Evolutionary conservation across 2,329 filamentous ascomycete species (phyloP).

Genomic region (Neoarthrinium moseri): DNA sequence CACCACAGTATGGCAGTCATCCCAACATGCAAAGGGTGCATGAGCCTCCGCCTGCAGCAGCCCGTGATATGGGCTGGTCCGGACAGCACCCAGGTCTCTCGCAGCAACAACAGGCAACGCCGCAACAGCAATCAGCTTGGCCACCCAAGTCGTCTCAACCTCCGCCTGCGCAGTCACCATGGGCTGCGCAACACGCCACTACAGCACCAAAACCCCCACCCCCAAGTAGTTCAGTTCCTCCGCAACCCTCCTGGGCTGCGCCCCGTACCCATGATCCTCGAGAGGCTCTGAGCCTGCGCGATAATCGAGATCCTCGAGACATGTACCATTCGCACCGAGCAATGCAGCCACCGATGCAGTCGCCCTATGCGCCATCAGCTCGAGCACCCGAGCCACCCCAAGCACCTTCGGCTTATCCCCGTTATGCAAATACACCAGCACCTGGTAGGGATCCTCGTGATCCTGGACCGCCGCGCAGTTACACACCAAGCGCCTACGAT

Average conservation of each 20-base stretch:
- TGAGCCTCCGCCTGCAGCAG: constrained; percentile 34
- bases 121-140: constrained; percentile 28
- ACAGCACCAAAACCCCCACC: constrained; percentile 34
- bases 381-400: constrained; percentile 42
- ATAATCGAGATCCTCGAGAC: constrained; percentile 12
- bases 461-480: constrained; percentile 42
- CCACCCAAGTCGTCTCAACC: constrained; percentile 32
- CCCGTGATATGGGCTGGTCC: constrained; percentile 27
- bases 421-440: constrained; percentile 42
- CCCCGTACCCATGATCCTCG: constrained; percentile 28
- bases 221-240: constrained; percentile 29
- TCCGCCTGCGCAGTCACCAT: constrained; percentile 33
- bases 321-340: constrained; percentile 22
- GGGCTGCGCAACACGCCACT: constrained; percentile 35
- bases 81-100: constrained; percentile 26
- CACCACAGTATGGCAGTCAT: constrained; percentile 54
- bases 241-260: constrained; percentile 34
- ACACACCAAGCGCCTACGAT: constrained; percentile 44
- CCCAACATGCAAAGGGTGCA: constrained; percentile 40
- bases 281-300: constrained; percentile 10
- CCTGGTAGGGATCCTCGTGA: constrained; percentile 39
- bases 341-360: constrained; percentile 27
- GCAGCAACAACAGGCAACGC: constrained; percentile 28
- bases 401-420: constrained; percentile 35
- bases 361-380: constrained; percentile 35